Evolutionary conservation across 2,329 filamentous ascomycete species (phyloP).

Genomic region (Coccinonectria pachysandricola): DNA sequence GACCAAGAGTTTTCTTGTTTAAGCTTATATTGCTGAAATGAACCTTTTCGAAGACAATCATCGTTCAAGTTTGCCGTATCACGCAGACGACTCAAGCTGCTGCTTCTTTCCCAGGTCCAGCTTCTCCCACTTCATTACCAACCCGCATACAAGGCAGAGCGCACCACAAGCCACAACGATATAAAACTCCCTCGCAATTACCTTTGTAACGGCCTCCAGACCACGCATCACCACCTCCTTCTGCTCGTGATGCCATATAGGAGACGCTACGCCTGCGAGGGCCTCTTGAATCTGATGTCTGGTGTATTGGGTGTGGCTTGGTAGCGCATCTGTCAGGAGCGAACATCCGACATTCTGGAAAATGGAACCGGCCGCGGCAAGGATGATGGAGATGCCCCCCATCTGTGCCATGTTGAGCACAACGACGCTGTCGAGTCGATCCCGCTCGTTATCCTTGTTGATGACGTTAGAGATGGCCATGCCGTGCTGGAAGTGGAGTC

Average conservation of each 20-base stretch:
- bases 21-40: conserved; percentile 2
- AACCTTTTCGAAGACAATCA: background rate
- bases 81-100: background rate
- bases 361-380: conserved; percentile 1
- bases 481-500: conserved; percentile 20
- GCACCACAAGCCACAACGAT: background rate
- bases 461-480: conserved; percentile 13
- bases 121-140: background rate
- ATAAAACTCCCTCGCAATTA: background rate
- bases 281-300: background rate
- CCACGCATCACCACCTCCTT: background rate
- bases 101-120: background rate
- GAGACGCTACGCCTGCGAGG: background rate
- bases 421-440: conserved; percentile 17
- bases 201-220: background rate
- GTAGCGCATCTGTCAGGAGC: background rate
- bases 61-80: no score
- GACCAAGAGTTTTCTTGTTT: conserved; percentile 2
- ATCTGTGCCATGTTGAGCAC: conserved; percentile 24
- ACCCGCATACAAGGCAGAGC: background rate
- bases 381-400: conserved; percentile 5
- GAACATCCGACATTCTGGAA: conserved; percentile 4
- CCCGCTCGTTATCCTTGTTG: no score
- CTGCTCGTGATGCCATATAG: background rate
- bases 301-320: background rate